Percentiles rank a stretch among this genome's conserved stretches.
phyloP scores from a whole-genome alignment of 2,329 filamentous ascomycete species.

The Xylariaceae sp. region DNA sequence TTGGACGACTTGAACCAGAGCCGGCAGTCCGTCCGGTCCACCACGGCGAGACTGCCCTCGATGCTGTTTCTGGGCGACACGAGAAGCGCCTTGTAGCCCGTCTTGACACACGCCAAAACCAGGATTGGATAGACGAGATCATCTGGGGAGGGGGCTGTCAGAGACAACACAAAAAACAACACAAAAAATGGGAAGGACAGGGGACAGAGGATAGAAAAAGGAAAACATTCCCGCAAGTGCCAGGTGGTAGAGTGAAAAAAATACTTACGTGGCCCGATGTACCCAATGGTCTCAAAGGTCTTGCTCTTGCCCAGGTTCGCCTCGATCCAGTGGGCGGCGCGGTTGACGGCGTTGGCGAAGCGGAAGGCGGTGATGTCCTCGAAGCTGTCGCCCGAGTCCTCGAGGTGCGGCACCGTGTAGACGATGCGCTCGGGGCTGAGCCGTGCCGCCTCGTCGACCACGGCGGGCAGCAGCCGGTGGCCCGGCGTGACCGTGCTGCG shows the following conservation, averaged over 20 bases:
- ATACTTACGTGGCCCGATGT: constrained; percentile 16
- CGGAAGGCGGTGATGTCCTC: constrained; percentile 14
- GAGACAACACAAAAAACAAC: not conserved
- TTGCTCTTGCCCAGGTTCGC: constrained; percentile 11
- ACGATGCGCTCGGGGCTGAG: constrained; percentile 13
- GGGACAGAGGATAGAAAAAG: no score
- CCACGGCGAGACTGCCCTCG: constrained; percentile 14
- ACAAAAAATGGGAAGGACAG: no score
- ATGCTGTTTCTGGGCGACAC: constrained; percentile 16
- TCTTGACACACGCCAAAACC: constrained; percentile 16
- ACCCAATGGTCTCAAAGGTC: constrained; percentile 16
- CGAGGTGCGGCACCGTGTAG: constrained; percentile 16
- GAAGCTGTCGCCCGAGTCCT: constrained; percentile 14
- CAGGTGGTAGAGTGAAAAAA: no score
- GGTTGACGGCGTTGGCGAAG: constrained; percentile 17
- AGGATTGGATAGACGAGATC: constrained; percentile 16
- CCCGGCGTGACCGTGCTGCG: constrained; percentile 6
- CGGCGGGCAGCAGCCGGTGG: constrained; percentile 15
- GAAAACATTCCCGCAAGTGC: no score
- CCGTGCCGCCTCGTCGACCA: constrained; percentile 15
- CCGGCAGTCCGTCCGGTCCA: constrained; percentile 14
- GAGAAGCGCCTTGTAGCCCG: constrained; percentile 17
- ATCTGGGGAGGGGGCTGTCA: constrained; percentile 8
- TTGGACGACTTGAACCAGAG: constrained; percentile 14
- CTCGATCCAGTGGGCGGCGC: constrained; percentile 14